Base-by-base conservation (phyloP, 345 rosid genomes). In the Sisymbrium irio region DNA sequence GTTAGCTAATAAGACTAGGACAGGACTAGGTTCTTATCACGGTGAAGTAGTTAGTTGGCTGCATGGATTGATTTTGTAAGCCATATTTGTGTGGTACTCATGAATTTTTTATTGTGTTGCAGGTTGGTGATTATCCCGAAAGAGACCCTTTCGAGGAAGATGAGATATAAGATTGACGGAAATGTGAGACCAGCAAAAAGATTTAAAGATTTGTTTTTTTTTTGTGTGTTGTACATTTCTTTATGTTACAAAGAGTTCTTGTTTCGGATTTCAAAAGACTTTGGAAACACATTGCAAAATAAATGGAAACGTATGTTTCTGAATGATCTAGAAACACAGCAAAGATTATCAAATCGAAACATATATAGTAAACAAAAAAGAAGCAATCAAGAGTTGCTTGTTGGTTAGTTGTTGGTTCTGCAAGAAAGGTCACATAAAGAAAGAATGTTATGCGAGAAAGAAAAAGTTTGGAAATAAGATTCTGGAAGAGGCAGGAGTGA, bases 111-210 rank as follows among this genome's bases (percentile, higher is more conserved):
- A n/a, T n/a, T n/a, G 28, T 27, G 6, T 77, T 22, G 37, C 84
- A 91, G 98, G 94, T 91, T 59, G 98, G 98, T 66, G 88, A 91
- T 70, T 84, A 84, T 72, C 97, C 94, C n/a, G 97, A 91, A 77
- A 82, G 88, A 72, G 96, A 93, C 75, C 87, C 82, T 27, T 89
- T 92, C 5, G 89, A 89, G 75, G 96, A 92, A 17, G 93, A 89
- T 41, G 97, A 92, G 80, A 88, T 89, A 77, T 88, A 80, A 82
- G 70, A 70, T 27, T 70, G 39, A 51, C 4, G 36, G 20, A 59
- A 51, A 41, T 51, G 14, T 49, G 15, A 54, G 53, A 36, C 15
- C 45, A 46, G 50, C 9, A 9, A 55, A 50, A 41, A 70, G 72
- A 47, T 46, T 44, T 45, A 56, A 7, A 46, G 9, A 56, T n/a